phyloP scores from a whole-genome alignment of 140 eudicot species.

The Flaveria floridana region DNA sequence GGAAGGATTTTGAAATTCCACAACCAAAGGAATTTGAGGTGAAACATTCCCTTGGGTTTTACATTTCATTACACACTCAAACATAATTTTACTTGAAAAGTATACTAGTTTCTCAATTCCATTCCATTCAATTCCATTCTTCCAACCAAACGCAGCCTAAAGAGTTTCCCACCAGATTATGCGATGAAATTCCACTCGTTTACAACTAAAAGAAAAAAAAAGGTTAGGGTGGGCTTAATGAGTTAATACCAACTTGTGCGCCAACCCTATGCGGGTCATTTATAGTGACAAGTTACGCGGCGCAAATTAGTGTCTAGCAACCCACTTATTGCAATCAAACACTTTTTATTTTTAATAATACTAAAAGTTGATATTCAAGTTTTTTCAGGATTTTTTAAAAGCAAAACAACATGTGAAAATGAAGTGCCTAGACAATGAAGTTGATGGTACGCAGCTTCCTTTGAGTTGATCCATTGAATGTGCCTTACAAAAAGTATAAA shows the following conservation, averaged over 20 bases:
- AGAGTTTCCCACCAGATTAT: no score
- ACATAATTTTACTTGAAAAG: no score
- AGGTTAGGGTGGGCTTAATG: neutral
- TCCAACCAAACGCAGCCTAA: no score
- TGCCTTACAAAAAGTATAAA: conserved; percentile 32
- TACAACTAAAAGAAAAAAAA: no score
- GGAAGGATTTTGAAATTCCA: no score
- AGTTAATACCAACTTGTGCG: neutral
- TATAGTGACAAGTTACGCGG: conserved; percentile 8
- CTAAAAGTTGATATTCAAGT: neutral
- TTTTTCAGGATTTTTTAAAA: neutral
- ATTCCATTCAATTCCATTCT: no score
- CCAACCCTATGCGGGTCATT: neutral
- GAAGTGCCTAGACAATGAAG: conserved; percentile 31
- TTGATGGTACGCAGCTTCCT: conserved; percentile 46
- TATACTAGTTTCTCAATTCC: no score
- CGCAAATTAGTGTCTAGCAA: neutral
- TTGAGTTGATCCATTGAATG: conserved; percentile 37
- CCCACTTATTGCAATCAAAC: neutral
- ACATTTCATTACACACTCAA: no score
- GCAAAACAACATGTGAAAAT: neutral
- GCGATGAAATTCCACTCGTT: no score
- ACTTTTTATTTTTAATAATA: neutral
- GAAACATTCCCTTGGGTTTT: no score
- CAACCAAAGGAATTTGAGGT: no score